Conservation (phyloP, 257 asterid species). For the Capsicum rhomboideum region DNA sequence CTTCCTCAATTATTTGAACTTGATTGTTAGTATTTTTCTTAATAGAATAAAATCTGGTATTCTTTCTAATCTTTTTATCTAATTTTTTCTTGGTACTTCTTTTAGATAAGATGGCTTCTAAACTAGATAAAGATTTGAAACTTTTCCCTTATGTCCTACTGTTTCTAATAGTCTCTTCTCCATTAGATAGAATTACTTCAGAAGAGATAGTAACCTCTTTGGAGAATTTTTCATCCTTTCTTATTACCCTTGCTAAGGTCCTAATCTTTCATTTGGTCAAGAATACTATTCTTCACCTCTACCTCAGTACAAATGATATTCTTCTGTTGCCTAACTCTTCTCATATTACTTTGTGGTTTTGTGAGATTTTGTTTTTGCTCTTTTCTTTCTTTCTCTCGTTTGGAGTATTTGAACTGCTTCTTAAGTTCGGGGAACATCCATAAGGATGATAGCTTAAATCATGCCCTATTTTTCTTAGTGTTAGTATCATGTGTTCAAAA, state of each 20-base stretch:
- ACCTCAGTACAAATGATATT: not conserved
- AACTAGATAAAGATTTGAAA: not conserved
- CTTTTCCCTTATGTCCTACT: not conserved
- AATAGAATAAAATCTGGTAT: too few relatives aligned
- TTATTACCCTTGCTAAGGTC: not conserved
- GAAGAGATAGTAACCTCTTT: not conserved
- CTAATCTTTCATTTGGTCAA: not conserved
- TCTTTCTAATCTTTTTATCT: too few relatives aligned
- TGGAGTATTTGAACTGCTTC: not conserved
- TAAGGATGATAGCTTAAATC: too few relatives aligned
- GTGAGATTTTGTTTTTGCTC: not conserved
- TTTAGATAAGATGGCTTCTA: not conserved
- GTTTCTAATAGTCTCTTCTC: not conserved
- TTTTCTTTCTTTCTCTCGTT: not conserved
- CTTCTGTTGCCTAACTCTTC: not conserved
- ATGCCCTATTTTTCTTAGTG: too few relatives aligned
- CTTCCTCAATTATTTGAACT: too few relatives aligned
- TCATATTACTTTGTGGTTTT: not conserved
- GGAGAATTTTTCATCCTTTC: not conserved
- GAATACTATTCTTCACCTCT: not conserved
- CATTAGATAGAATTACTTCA: not conserved
- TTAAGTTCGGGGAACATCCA: too few relatives aligned
- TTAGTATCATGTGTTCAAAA: too few relatives aligned
- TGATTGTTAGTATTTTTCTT: too few relatives aligned
- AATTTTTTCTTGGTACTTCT: too few relatives aligned